Conservation (phyloP, 169 alveolate species). For the Theileria parva region DNA sequence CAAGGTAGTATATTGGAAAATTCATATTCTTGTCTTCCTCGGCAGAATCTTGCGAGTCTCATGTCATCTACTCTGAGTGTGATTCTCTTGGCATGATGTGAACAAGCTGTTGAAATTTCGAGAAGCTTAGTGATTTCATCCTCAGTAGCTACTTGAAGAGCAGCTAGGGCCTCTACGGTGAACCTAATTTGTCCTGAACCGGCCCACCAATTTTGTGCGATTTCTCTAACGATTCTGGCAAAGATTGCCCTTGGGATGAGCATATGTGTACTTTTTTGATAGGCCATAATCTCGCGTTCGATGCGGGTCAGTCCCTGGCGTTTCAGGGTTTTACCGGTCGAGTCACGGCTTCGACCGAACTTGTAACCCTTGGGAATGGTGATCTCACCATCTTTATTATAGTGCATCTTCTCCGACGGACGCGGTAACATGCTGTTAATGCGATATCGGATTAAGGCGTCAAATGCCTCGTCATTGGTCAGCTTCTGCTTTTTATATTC, state of each 20-base stretch:
- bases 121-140: conserved; percentile 60
- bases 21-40: conserved; percentile 68
- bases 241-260: conserved; percentile 65
- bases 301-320: conserved; percentile 62
- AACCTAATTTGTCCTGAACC: conserved; percentile 63
- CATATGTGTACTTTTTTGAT: conserved; percentile 64
- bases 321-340: conserved; percentile 16
- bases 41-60: conserved; percentile 69
- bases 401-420: conserved; percentile 45
- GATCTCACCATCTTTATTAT: conserved; percentile 67
- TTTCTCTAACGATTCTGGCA: conserved; percentile 66
- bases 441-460: conserved; percentile 49
- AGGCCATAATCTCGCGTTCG: conserved; percentile 66
- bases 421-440: conserved; percentile 55
- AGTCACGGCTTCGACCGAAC: conserved; percentile 48
- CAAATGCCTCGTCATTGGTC: conserved; percentile 59
- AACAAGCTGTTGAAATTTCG: conserved; percentile 66
- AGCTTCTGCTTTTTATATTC: conserved; percentile 44
- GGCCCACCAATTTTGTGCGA: conserved; percentile 63
- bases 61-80: conserved; percentile 66
- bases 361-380: conserved; percentile 60
- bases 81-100: conserved; percentile 65
- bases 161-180: conserved; percentile 70
- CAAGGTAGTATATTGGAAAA: conserved; percentile 26
- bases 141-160: conserved; percentile 69